phyloP scores from a whole-genome alignment of 768 basidiomycete genomes.

The Mycena indigotica region DNA sequence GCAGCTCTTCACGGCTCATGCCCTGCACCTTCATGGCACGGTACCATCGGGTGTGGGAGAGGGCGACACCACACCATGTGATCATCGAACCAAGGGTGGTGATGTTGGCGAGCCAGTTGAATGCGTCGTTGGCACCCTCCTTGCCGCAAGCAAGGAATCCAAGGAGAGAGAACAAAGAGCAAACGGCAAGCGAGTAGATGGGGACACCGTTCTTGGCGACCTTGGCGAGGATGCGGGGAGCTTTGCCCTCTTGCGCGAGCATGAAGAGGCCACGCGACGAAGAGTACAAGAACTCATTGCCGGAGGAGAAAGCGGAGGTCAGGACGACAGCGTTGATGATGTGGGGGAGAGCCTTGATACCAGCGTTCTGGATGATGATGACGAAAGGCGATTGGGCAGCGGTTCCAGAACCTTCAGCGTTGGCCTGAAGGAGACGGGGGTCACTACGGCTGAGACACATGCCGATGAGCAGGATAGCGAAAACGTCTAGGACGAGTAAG shows the following conservation, averaged over 20 bases:
- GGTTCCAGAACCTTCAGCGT: slow-evolving; percentile 26
- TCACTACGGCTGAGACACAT: slow-evolving; percentile 42
- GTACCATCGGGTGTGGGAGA: slow-evolving; percentile 42
- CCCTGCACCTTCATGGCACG: slow-evolving; percentile 39
- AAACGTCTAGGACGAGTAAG: slow-evolving; percentile 28
- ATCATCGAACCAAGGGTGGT: slow-evolving; percentile 32
- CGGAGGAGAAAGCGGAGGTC: slow-evolving; percentile 60
- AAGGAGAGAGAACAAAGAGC: slow-evolving; percentile 35
- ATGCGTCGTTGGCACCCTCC: slow-evolving; percentile 39
- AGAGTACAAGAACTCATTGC: slow-evolving; percentile 54
- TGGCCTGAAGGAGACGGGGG: slow-evolving; percentile 18
- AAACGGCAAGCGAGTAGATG: slow-evolving; percentile 38
- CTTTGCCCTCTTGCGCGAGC: slow-evolving; percentile 53
- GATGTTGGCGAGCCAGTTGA: slow-evolving; percentile 46
- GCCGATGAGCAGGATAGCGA: slow-evolving; percentile 42
- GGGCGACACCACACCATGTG: slow-evolving; percentile 46
- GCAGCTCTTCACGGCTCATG: slow-evolving; percentile 22
- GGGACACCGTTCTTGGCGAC: slow-evolving; percentile 40
- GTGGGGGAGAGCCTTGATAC: slow-evolving; percentile 49
- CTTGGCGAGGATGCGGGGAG: slow-evolving; percentile 49
- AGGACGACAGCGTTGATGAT: slow-evolving; percentile 45
- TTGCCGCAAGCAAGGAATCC: slow-evolving; percentile 45
- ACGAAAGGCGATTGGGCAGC: slow-evolving; percentile 39
- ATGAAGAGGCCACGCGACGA: slow-evolving; percentile 52
- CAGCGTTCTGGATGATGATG: slow-evolving; percentile 45